Evolutionary conservation across 257 asterid species (phyloP), one percentile per base, ranked within the genome.

Genomic region (Salvia rosmarinus): DNA sequence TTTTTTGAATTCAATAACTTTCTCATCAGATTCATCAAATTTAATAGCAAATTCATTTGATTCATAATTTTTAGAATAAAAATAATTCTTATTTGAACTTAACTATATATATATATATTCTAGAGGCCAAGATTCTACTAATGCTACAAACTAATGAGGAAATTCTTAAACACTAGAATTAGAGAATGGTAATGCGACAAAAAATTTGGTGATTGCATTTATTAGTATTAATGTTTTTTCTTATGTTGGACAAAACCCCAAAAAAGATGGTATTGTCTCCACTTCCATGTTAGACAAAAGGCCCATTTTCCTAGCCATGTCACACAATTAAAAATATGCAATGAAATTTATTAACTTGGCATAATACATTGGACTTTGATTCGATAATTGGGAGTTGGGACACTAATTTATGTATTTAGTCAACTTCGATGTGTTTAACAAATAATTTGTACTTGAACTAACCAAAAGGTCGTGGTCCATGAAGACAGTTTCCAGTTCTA

Each of bases 261-360:
- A 43, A 59, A 71, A 64, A 16, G 40, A 43, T 72, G 65, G 37
- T 68, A 44, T 66, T 69, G 50, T 73, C 60, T 58, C 72, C 32
- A 74, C 78, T 52, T 37, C 56, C 35, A 80, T 66, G 76, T 46
- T 20, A 71, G 76, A 79, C 86, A 73, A 76, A 81, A 73, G 58
- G 60, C 71, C 32, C 78, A 75, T 68, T 82, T 79, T 77, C 81
- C 79, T 74, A 74, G 73, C 40, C 76, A 72, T 23, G 69, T 67
- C 70, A 47, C 74, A n/a, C 70, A 49, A 10, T 10, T 14, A 12
- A 25, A 4, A 42, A 58, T 43, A 11, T 39, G 51, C 30, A 23
- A 47, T 68, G 46, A 28, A 37, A 49, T 7, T 39, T 25, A 25
- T 25, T 11, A 5, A 19, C 19, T 19, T 49, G n/a, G n/a, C 55